Evolutionary conservation across 73 alveolate species (phyloP).

Genomic region (Stentor coeruleus): DNA sequence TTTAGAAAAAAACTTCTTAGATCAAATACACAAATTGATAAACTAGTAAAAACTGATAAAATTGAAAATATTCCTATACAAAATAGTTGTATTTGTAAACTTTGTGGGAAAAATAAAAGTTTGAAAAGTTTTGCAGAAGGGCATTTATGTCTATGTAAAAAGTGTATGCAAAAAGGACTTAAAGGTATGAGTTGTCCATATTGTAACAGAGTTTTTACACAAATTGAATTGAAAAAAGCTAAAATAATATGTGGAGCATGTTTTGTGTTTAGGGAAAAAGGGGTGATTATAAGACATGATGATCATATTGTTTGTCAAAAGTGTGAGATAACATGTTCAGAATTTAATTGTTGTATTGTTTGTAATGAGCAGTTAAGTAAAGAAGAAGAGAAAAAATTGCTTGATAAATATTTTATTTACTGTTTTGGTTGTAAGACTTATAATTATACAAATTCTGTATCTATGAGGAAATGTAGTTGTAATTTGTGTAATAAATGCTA

Average conservation of each 20-base stretch:
- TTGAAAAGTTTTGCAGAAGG: not conserved
- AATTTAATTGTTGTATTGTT: not conserved
- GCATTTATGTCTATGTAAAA: not conserved
- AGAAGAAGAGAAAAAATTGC: not conserved
- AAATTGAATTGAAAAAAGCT: not conserved
- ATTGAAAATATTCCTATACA: not conserved
- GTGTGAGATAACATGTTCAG: not conserved
- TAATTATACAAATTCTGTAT: not conserved
- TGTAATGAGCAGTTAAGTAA: not conserved
- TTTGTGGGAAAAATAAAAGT: not conserved
- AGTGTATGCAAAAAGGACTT: not conserved
- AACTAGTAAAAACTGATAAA: not conserved
- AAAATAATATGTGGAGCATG: not conserved
- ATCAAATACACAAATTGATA: not conserved
- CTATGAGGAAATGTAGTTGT: not conserved
- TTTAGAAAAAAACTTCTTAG: not conserved
- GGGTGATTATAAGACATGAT: not conserved
- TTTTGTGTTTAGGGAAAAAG: not conserved
- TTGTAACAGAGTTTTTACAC: not conserved
- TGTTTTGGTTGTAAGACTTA: not conserved
- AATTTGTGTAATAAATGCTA: not conserved
- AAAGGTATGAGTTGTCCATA: slow-evolving; percentile 7
- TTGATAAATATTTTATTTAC: not conserved
- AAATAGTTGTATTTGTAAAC: not conserved
- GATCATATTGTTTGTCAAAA: not conserved